Evolutionary conservation across 306 rosid genomes (phyloP).

Genomic region (Vigna hirtella): DNA sequence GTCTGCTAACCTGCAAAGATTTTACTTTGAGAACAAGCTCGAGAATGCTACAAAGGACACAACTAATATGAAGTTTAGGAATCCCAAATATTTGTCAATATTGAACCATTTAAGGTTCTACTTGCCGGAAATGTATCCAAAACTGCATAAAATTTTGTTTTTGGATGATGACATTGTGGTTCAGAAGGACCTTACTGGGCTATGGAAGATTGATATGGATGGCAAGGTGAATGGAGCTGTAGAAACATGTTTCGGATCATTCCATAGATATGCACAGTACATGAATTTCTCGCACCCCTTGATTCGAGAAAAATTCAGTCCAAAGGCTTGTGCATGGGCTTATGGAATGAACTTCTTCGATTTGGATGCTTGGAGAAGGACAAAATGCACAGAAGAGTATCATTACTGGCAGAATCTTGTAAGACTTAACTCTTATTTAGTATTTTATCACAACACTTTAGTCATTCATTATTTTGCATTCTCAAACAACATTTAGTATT

Average conservation of each 20-base stretch:
- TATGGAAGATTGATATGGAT: conserved; percentile 85
- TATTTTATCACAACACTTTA: neutral
- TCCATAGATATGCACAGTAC: conserved; percentile 86
- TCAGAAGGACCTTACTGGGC: conserved; percentile 80
- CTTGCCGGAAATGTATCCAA: conserved; percentile 87
- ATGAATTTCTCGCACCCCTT: conserved; percentile 91
- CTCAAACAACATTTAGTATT: conserved; percentile 18
- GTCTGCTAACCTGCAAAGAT: conserved; percentile 69
- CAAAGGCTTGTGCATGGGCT: conserved; percentile 91
- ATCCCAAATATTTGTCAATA: conserved; percentile 80
- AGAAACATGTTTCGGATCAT: conserved; percentile 86
- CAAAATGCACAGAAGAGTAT: conserved; percentile 80
- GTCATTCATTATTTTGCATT: neutral
- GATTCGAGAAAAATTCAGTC: conserved; percentile 77
- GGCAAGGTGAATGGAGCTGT: conserved; percentile 95
- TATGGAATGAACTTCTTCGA: conserved; percentile 93
- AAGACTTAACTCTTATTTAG: conserved; percentile 31
- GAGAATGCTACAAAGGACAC: conserved; percentile 91
- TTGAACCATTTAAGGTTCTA: conserved; percentile 85
- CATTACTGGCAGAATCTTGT: conserved; percentile 94
- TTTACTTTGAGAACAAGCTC: conserved; percentile 83
- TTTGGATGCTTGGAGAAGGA: conserved; percentile 89
- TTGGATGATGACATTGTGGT: conserved; percentile 88
- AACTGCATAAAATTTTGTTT: conserved; percentile 70
- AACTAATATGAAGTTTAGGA: conserved; percentile 87